A percentile compares a stretch with the other conserved stretches of the same genome.
Conservation (phyloP, 73 alveolate species). For the Stentor coeruleus region DNA sequence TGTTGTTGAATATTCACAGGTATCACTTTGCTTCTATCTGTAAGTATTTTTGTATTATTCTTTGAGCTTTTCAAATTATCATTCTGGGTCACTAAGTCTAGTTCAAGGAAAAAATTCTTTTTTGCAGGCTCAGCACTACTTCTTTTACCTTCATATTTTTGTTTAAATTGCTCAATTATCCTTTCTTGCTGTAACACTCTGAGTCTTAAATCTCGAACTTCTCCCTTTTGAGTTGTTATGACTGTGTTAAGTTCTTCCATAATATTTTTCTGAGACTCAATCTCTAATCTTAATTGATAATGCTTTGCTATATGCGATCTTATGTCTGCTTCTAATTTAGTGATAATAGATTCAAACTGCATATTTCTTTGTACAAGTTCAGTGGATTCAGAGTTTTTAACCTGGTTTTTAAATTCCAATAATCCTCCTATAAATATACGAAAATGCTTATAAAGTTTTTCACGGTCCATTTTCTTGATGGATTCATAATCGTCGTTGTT, state of each 20-base stretch:
- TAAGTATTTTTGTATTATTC: no score
- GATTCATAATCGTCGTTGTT: neutral
- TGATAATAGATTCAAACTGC: neutral
- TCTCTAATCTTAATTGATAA: neutral
- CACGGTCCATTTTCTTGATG: neutral
- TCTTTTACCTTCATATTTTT: neutral
- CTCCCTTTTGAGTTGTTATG: neutral
- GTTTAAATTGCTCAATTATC: neutral
- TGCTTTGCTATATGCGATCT: neutral
- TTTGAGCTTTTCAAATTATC: no score
- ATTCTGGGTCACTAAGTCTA: no score
- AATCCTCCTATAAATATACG: no score
- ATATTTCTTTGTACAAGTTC: neutral
- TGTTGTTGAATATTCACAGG: no score
- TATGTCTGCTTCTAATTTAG: neutral
- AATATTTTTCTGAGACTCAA: neutral
- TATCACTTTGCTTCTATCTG: no score
- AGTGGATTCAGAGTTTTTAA: neutral
- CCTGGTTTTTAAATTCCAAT: neutral
- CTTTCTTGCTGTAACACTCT: neutral
- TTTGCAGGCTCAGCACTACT: no score
- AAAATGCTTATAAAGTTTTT: no score
- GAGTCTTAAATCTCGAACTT: neutral
- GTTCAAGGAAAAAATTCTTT: no score
- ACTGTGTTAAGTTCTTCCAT: neutral